phyloP scores from a whole-genome alignment of 2,329 filamentous ascomycete genomes.

The Phialophora expanda region DNA sequence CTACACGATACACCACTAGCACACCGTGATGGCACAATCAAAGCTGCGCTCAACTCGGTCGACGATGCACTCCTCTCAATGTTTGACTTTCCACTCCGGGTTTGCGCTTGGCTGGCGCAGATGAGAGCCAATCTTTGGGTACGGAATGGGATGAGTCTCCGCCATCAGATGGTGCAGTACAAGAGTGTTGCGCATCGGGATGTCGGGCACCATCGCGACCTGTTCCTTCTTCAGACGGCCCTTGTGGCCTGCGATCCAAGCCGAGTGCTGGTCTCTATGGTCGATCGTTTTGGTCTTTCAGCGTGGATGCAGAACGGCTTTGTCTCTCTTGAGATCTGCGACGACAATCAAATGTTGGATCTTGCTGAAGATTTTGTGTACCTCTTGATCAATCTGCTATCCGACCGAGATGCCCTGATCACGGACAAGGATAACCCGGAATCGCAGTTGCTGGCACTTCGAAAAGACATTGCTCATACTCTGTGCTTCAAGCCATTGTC shows the following conservation, averaged over 20 bases:
- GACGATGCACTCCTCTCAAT: constrained; percentile 84
- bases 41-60: constrained; percentile 45
- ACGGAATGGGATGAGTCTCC: constrained; percentile 90
- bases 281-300: constrained; percentile 88
- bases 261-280: constrained; percentile 82
- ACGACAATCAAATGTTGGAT: constrained; percentile 86
- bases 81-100: constrained; percentile 90
- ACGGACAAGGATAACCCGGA: constrained; percentile 69
- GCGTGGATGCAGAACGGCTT: constrained; percentile 87
- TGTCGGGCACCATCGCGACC: constrained; percentile 90
- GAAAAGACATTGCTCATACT: constrained; percentile 88
- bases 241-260: constrained; percentile 83
- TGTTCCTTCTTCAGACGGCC: constrained; percentile 90
- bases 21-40: constrained; percentile 31
- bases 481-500: constrained; percentile 95
- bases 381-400: constrained; percentile 85
- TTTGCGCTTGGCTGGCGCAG: constrained; percentile 95
- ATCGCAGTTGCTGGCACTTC: constrained; percentile 72
- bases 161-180: constrained; percentile 94
- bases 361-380: constrained; percentile 96
- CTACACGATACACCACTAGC: constrained; percentile 30
- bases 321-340: constrained; percentile 73
- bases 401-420: constrained; percentile 81
- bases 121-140: constrained; percentile 99
- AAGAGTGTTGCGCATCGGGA: constrained; percentile 87